Evolutionary conservation across 345 rosid genomes (phyloP), one percentile per base, ranked within the genome.

Genomic region (Eucalyptus polyanthemos): DNA sequence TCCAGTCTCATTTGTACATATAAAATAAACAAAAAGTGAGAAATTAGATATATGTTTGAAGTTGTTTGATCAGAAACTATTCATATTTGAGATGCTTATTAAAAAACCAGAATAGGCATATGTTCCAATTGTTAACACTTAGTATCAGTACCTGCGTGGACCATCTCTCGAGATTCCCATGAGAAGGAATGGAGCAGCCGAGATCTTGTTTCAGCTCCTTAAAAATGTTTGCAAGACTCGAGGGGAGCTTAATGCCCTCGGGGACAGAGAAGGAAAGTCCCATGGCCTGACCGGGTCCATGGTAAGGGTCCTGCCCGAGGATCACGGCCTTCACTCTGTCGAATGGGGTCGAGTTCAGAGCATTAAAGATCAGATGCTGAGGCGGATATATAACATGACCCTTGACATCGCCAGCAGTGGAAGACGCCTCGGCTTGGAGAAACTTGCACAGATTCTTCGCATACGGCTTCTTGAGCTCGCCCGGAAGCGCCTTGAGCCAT

Each of bases 301-400:
- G 99, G 89, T 98, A 98, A 91, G 99, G 99, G 90, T 98, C 99
- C 96, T 97, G 99, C 80, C 99, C 99, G 25, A 97, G 93, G 50
- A 98, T 97, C 21, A 97, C 98, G 42, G 94, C 97, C 90, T 98
- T 98, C 54, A 98, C 95, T 34, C 92, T 91, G 53, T 97, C 94
- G 89, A 98, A 95, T 3, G 98, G 93, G 15, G 99, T 96, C 80
- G 96, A 91, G 69, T 97, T 98, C 25, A 98, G 93, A 47, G 99
- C 96, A 92, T 95, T 96, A 93, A 98, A 98, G 88, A 98, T 90
- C 92, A 96, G 90, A 14, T 95, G 95, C 69, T 91, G 98, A 6
- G 99, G 99, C 1, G 99, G 99, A 69, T 94, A 98, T 49, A 97
- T 92, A 2, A 93, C 92, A 14, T 91, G 89, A 3, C 72, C 87